Evolutionary conservation across 1,139 yeast species (phyloP).

Genomic region (Magnusiomyces sp.): DNA sequence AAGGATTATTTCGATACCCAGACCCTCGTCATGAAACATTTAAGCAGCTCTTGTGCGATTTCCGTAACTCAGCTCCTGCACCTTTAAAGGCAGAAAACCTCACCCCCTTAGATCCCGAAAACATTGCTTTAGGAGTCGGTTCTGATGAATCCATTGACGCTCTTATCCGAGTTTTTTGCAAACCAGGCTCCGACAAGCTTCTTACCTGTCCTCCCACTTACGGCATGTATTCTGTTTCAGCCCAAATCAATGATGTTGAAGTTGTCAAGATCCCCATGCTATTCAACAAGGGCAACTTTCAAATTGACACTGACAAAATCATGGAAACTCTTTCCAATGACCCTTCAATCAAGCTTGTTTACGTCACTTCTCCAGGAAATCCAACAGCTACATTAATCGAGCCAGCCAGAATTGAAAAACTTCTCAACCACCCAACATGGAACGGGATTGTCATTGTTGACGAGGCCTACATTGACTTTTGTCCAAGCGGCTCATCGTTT

Average conservation of each 20-base stretch:
- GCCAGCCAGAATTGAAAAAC: conserved; percentile 39
- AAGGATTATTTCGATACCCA: conserved; percentile 79
- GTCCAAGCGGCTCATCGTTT: conserved; percentile 57
- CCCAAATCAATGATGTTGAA: conserved; percentile 78
- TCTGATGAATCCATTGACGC: conserved; percentile 95
- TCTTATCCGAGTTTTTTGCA: conserved; percentile 73
- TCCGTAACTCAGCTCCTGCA: conserved; percentile 43
- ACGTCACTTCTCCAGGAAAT: conserved; percentile 97
- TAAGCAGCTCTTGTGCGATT: conserved; percentile 60
- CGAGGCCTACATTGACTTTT: conserved; percentile 91
- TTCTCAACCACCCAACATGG: conserved; percentile 50
- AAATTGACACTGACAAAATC: conserved; percentile 53
- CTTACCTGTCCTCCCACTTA: conserved; percentile 91
- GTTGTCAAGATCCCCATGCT: conserved; percentile 63
- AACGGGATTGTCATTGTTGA: conserved; percentile 81
- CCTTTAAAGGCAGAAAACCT: conserved; percentile 27
- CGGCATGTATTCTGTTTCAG: conserved; percentile 93
- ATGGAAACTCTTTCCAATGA: conserved; percentile 47
- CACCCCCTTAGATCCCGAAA: conserved; percentile 45
- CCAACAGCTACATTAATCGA: conserved; percentile 74
- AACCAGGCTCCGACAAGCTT: conserved; percentile 74
- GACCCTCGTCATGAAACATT: conserved; percentile 90
- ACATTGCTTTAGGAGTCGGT: conserved; percentile 90
- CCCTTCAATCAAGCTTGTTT: conserved; percentile 57
- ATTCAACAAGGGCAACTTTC: conserved; percentile 44